Evolutionary conservation across 1,284 basidiomycete species (phyloP), one percentile per base, ranked within the genome.

Genomic region (Grifola frondosa): DNA sequence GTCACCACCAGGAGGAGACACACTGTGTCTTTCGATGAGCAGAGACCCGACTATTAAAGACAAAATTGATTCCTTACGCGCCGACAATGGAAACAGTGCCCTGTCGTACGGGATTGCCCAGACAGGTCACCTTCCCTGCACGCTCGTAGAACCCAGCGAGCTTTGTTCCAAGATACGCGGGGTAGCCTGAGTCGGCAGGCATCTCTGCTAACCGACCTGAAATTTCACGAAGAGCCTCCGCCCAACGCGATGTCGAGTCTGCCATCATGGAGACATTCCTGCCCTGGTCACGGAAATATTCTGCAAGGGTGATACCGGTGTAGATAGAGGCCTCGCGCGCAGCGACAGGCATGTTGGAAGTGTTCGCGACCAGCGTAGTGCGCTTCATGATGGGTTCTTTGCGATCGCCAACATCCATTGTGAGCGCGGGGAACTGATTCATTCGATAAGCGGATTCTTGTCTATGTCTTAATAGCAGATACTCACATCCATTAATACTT

Each of bases 351-450:
- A 99, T 99, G 75, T 99, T 99, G 46, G 96, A 98, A 2, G 97
- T 99, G 69, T 99, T 99, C 57, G 97, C 97, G 48, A 99, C 96
- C 25, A 99, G 83, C 3, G 96, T 95, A 2, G 97, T 99, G 52
- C 97, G 95, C 71, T 99, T 99, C 97, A 99, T 99, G 77, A 99
- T 99, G 29, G 97, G 97, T 67, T 98, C 96, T 80, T 97, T 88
- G 46, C 93, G 90, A 58, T 92, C 85, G 29, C 82, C 87, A 46
- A 92, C 72, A 48, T 92, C 91, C 80, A 98, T 89, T 2, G 89
- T 93, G 34, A 99, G 76, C 67, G 94, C 78, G 42, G 97, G 97
- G 85, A 99, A 98, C 83, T 97, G 68, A 56, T 49, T n/a, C n/a
- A n/a, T n/a, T n/a, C n/a, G n/a, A n/a, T n/a, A n/a, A n/a, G n/a